Base-by-base conservation (phyloP, 2,329 filamentous ascomycete genomes). In the Falciphora oryzae region DNA sequence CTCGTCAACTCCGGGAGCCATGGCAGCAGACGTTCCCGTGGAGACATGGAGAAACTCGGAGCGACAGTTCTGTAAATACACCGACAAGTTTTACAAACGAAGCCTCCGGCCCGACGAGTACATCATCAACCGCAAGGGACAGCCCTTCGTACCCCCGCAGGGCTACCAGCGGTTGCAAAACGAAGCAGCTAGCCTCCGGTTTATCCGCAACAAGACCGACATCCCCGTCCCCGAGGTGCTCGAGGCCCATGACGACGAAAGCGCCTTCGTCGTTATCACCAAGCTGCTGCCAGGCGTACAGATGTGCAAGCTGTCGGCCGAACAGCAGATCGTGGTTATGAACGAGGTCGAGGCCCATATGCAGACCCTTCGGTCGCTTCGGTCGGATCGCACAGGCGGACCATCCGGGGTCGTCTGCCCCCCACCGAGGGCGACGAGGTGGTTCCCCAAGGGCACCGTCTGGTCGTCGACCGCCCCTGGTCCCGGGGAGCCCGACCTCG, bases 81-180 rank as follows among this genome's bases (percentile, higher is more conserved):
- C 5, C 53, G 16, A 57, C 27, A 57, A 18, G 18, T 57, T 57
- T 57, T 25, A 25, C 7, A 57, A 57, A 57, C 53, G 53, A 18
- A 57, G 53, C 16, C 53, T 57, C 22, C 53, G 53, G 22, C 53
- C 53, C 16, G 53, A 57, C 27, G 53, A 57, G 16, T 57, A 57
- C 53, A 18, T 57, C 53, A 5, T 57, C 16, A 57, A 57, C 27
- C 22, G 5, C 53, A 57, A 57, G 27, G 53, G 53, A 25, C 7
- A 7, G 18, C 53, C 16, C 27, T 57, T 57, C 27, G 53, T 57
- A 18, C 53, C 53, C 22, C 53, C 6, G 5, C 53, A 57, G 53
- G 53, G 53, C 53, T 57, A 57, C 53, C 18, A 57, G 53, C 53
- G 53, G 53, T 25, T 57, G 53, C 53, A 57, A 25, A 57, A 57